Base-by-base conservation (phyloP, 352 stramenopile species). In the Globisporangium emineosum region DNA sequence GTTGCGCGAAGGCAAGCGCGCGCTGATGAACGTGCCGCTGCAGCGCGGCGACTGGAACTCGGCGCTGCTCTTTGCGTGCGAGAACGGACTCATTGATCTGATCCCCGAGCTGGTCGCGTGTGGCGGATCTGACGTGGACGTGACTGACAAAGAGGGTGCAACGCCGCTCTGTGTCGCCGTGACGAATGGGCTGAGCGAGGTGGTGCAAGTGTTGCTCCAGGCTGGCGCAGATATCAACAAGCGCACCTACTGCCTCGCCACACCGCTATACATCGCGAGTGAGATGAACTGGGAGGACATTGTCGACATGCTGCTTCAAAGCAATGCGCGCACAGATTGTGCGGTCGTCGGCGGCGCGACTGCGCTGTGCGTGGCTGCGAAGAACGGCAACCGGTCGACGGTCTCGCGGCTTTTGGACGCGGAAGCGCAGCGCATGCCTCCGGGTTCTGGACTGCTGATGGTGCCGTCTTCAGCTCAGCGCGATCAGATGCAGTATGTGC, bases 221-320 rank as follows among this genome's bases (percentile, higher is more conserved):
- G 61, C 67, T 53, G 84, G 84, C 15, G 71, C 81, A 0, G 69
- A 89, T 43, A 64, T 90, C 23, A 81, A 95, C 63, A 77, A 75
- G 53, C 84, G 84, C 30, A 87, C 84, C 5, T 56, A 82, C 25
- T 85, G 70, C 33, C 71, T 91, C 27, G 82, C 78, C 2, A 92
- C 86, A 23, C 86, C 86, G 17, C 76, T 95, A 25, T 92, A 93
- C 65, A 78, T 92, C 12, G 84, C 84, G 9, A 86, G 78, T 29
- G 84, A 92, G 58, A 83, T 88, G 66, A 83, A 88, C 54, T 89
- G 78, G 70, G 83, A 91, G 42, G 74, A 87, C 7, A 64, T 92
- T 12, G 70, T 93, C 33, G 79, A 88, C 21, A 62, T 85, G 33
- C 50, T 95, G 49, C 78, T 95, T 0, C 65, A 72, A 10, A 45